Conservation (phyloP, 495 filamentous ascomycete genomes). For the Aspergillus affinis region DNA sequence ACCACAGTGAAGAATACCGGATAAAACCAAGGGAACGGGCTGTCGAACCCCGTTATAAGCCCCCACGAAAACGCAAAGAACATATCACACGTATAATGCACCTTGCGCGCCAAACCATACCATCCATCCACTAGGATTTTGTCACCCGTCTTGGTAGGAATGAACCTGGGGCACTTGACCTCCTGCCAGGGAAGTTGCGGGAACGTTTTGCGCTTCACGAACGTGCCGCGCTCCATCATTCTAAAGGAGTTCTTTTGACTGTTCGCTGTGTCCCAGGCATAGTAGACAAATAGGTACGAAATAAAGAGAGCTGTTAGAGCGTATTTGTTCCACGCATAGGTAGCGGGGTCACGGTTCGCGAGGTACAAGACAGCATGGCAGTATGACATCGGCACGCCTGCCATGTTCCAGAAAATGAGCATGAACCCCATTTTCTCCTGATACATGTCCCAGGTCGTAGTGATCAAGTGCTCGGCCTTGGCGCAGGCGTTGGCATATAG, state of each 20-base stretch:
- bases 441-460: slow-evolving; percentile 97
- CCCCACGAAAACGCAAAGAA: slow-evolving; percentile 71
- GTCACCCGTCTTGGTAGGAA: slow-evolving; percentile 74
- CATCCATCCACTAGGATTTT: slow-evolving; percentile 86
- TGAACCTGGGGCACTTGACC: slow-evolving; percentile 81
- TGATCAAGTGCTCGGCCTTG: slow-evolving; percentile 94
- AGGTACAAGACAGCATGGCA: slow-evolving; percentile 96
- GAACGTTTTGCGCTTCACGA: slow-evolving; percentile 75
- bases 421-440: slow-evolving; percentile 99
- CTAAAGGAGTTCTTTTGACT: slow-evolving; percentile 96
- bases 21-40: slow-evolving; percentile 97
- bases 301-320: slow-evolving; percentile 64
- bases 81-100: slow-evolving; percentile 91
- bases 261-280: slow-evolving; percentile 88
- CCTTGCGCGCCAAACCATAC: slow-evolving; percentile 91
- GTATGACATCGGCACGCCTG: slow-evolving; percentile 92
- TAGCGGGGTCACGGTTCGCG: slow-evolving; percentile 79
- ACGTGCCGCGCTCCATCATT: slow-evolving; percentile 71
- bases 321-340: slow-evolving; percentile 73
- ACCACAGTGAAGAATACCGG: slow-evolving; percentile 86
- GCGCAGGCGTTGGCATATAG: slow-evolving; percentile 95
- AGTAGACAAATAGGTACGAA: slow-evolving; percentile 85
- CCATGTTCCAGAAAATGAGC: slow-evolving; percentile 99
- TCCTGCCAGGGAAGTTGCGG: slow-evolving; percentile 90
- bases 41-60: slow-evolving; percentile 64